A percentile compares a stretch with the other conserved stretches of the same genome.
These are phyloP conservation scores for Scopulariopsis brevicaulis DNA, from an alignment of 2,329 filamentous ascomycete genomes.

Conservation along the genomic window DNA sequence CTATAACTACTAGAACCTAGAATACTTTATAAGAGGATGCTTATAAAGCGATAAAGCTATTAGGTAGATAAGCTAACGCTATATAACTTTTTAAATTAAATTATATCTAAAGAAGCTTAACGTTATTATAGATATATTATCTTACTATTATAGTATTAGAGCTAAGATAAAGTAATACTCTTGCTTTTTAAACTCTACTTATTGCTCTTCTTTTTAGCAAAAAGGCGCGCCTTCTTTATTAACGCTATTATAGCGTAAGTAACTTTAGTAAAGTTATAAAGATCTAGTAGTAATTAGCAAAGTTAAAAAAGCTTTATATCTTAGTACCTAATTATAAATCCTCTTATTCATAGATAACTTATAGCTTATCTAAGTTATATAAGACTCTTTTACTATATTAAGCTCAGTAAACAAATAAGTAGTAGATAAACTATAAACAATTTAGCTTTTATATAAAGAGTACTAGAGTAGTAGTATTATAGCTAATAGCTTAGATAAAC, in stretches of 20 bases:
- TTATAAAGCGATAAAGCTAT: not conserved
- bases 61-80: not conserved
- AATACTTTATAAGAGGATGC: no score
- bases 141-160: not conserved
- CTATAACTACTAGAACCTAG: no score
- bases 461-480: not conserved
- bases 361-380: slow-evolving; percentile 1
- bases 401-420: not conserved
- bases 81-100: not conserved
- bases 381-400: not conserved
- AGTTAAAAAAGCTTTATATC: not conserved
- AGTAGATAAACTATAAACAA: not conserved
- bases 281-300: not conserved
- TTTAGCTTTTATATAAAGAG: not conserved
- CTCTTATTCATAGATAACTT: not conserved
- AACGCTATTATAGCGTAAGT: not conserved
- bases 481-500: slow-evolving; percentile 1
- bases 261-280: not conserved
- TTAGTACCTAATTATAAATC: not conserved
- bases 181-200: not conserved
- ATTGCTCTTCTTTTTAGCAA: not conserved
- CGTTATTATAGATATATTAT: not conserved
- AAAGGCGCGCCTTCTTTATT: not conserved
- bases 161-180: not conserved
- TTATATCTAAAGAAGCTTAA: not conserved